Conservation (phyloP, 768 basidiomycete genomes). For the Hypholoma sublateritium region DNA sequence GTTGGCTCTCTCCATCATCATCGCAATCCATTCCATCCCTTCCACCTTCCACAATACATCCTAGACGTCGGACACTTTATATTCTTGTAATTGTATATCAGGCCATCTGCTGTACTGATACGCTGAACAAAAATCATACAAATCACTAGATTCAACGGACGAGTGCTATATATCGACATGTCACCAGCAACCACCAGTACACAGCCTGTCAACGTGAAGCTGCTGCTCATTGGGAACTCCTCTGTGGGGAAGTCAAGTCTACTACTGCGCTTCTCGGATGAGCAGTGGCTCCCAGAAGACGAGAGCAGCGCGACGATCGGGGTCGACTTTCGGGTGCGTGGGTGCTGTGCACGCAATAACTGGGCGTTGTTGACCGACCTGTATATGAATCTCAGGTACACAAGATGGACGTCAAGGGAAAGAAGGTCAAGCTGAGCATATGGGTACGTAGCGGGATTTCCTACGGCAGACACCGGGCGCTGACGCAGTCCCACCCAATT, state of each 20-base stretch:
- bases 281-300: slow-evolving; percentile 92
- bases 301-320: slow-evolving; percentile 85
- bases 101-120: too few species aligned
- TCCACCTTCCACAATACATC: neutral
- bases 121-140: neutral
- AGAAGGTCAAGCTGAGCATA: slow-evolving; percentile 90
- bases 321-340: slow-evolving; percentile 73
- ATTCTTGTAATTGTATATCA: too few species aligned
- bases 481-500: neutral
- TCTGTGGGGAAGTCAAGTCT: slow-evolving; percentile 94
- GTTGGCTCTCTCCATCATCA: slow-evolving; percentile 4
- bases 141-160: neutral
- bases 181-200: slow-evolving; percentile 29
- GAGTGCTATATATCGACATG: slow-evolving; percentile 22
- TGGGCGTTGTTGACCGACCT: neutral
- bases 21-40: neutral
- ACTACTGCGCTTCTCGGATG: slow-evolving; percentile 92
- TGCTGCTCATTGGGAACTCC: slow-evolving; percentile 83
- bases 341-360: slow-evolving; percentile 26
- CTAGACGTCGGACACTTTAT: neutral
- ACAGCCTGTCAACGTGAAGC: slow-evolving; percentile 71
- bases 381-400: slow-evolving; percentile 54
- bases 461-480: neutral
- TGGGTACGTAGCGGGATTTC: slow-evolving; percentile 66
- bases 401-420: slow-evolving; percentile 83